phyloP scores from a whole-genome alignment of 257 asterid genomes.

The Leonotis leonurus region DNA sequence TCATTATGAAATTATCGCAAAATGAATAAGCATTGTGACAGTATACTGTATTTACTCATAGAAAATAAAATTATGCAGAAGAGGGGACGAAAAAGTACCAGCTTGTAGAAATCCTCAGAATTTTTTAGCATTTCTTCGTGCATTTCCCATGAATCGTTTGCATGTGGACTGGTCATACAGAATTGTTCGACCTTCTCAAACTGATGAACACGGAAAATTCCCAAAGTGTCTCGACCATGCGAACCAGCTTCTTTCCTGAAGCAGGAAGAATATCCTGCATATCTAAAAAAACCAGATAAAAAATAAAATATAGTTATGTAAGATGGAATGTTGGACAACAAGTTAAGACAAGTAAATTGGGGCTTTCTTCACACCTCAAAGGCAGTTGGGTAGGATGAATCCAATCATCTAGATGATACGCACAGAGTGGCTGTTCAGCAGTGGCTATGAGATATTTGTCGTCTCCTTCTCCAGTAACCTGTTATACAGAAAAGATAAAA shows the following conservation, averaged over 20 bases:
- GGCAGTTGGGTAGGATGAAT: constrained; percentile 83
- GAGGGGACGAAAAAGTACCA: constrained; percentile 29
- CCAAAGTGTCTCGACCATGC: constrained; percentile 90
- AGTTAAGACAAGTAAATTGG: background rate
- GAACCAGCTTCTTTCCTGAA: constrained; percentile 97
- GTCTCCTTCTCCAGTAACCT: constrained; percentile 96
- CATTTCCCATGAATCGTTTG: constrained; percentile 85
- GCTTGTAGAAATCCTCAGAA: constrained; percentile 80
- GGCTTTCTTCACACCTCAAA: constrained; percentile 36
- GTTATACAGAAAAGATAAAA: constrained; percentile 11
- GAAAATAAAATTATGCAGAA: background rate
- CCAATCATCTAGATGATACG: constrained; percentile 90
- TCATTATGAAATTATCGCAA: too few species aligned
- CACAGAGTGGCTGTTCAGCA: constrained; percentile 92
- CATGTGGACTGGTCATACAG: constrained; percentile 81
- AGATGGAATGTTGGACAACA: too few species aligned
- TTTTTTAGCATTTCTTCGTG: constrained; percentile 88
- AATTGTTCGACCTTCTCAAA: constrained; percentile 94
- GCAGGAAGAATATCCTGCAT: constrained; percentile 91
- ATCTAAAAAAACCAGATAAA: constrained; percentile 35
- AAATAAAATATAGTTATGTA: background rate
- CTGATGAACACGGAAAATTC: constrained; percentile 89
- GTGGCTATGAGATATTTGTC: constrained; percentile 96
- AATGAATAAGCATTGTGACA: too few species aligned
- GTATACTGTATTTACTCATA: too few species aligned